Conservation (phyloP, 768 basidiomycete genomes). For the Podaxis rugospora region DNA sequence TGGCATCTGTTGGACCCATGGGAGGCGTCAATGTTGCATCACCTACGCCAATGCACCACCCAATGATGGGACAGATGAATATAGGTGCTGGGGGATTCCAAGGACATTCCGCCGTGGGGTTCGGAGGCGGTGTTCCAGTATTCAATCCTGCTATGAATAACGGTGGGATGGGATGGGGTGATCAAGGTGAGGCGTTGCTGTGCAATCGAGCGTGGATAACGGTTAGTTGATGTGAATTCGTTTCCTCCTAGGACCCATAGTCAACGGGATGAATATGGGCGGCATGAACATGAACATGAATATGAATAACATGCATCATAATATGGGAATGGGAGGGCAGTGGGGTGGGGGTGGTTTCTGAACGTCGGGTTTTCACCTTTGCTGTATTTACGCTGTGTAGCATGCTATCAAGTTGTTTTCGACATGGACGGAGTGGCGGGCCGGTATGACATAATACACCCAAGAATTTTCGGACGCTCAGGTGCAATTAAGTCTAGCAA, state of each 20-base stretch:
- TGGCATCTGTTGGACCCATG: constrained; percentile 12
- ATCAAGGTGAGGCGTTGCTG: constrained; percentile 7
- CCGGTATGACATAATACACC: constrained; percentile 2
- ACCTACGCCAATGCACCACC: constrained; percentile 19
- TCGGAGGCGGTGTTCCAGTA: constrained; percentile 18
- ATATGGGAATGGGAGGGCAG: constrained; percentile 18
- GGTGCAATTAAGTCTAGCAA: not conserved
- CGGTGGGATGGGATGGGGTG: constrained; percentile 15
- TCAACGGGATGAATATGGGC: constrained; percentile 19
- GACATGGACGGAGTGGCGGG: not conserved
- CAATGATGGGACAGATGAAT: constrained; percentile 31
- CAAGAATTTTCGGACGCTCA: not conserved
- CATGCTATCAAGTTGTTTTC: constrained; percentile 1
- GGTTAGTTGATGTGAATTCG: constrained; percentile 10
- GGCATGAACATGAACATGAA: constrained; percentile 21
- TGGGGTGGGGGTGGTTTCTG: constrained; percentile 18
- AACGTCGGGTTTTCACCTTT: constrained; percentile 11
- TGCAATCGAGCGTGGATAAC: constrained; percentile 10
- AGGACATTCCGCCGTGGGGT: constrained; percentile 24
- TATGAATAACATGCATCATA: constrained; percentile 18
- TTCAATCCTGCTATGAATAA: constrained; percentile 15
- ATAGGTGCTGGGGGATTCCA: constrained; percentile 24
- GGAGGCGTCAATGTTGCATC: constrained; percentile 14
- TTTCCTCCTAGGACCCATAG: constrained; percentile 14
- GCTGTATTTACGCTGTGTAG: not conserved